A percentile compares a stretch with the other conserved stretches of the same genome.
These are phyloP conservation scores for Nicotiana undulata DNA, from an alignment of 257 asterid species.

Conservation along the genomic window DNA sequence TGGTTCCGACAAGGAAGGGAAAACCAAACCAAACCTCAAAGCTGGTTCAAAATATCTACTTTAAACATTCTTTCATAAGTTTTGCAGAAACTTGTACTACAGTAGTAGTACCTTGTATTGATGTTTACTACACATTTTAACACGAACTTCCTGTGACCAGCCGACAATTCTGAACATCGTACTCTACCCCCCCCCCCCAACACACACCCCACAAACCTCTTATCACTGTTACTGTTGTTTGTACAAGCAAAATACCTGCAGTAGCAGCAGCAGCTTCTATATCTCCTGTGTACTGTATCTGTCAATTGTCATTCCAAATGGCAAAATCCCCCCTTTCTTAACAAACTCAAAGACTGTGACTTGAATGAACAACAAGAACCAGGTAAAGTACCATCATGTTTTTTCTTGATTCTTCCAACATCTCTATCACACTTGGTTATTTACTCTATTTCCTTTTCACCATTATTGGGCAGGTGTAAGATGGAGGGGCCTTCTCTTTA, in stretches of 20 bases:
- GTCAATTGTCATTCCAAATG: conserved; percentile 7
- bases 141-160: conserved; percentile 62
- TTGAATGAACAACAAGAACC: background rate
- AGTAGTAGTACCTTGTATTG: background rate
- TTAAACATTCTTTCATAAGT: conserved; percentile 1
- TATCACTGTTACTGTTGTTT: background rate
- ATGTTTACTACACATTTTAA: conserved; percentile 12
- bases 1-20: background rate
- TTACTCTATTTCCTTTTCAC: background rate
- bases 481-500: background rate
- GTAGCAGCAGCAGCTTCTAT: background rate
- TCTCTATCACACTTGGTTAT: background rate
- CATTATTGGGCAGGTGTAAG: background rate
- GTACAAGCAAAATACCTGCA: conserved; percentile 3
- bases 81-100: background rate
- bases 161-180: conserved; percentile 94
- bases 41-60: background rate
- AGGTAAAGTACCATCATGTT: conserved; percentile 1
- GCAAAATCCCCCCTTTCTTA: background rate
- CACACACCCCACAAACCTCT: conserved; percentile 19
- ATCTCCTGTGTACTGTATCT: background rate
- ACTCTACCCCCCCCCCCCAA: conserved; percentile 37
- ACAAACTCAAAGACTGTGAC: conserved; percentile 8
- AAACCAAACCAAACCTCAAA: background rate
- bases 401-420: background rate